phyloP scores from a whole-genome alignment of 495 filamentous ascomycete genomes.

The Xylaria telfairii region DNA sequence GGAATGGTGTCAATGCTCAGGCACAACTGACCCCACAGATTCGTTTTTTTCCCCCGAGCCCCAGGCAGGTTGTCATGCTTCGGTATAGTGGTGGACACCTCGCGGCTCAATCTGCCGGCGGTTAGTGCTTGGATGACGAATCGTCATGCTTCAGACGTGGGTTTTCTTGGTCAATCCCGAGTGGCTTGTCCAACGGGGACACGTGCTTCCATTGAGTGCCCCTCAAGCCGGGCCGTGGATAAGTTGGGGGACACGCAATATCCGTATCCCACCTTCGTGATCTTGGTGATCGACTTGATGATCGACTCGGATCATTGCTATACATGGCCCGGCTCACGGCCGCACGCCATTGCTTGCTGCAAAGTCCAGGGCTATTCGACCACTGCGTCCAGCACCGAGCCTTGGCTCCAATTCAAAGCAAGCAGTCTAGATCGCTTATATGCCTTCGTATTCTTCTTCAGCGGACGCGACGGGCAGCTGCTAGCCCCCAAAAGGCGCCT shows the following conservation, averaged over 20 bases:
- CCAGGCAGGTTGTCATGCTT: constrained; percentile 8
- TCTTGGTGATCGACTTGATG: too few relatives aligned
- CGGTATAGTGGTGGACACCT: constrained; percentile 12
- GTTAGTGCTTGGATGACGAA: constrained; percentile 34
- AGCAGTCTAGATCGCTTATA: constrained; percentile 25
- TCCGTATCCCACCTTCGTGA: background rate
- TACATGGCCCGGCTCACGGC: background rate
- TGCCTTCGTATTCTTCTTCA: constrained; percentile 9
- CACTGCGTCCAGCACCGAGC: background rate
- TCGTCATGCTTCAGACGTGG: constrained; percentile 15
- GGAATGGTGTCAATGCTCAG: constrained; percentile 14
- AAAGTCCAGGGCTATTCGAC: constrained; percentile 1
- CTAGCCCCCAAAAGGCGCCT: constrained; percentile 22
- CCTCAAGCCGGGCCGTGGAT: constrained; percentile 16
- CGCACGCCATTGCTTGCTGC: constrained; percentile 13
- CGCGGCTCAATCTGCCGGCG: constrained; percentile 31
- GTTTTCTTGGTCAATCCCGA: constrained; percentile 25
- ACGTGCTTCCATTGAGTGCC: constrained; percentile 5
- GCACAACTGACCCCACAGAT: constrained; percentile 9
- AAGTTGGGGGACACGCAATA: constrained; percentile 24
- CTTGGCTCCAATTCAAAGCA: background rate
- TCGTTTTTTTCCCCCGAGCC: background rate
- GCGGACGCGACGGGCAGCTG: constrained; percentile 16
- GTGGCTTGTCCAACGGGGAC: constrained; percentile 28
- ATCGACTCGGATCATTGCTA: constrained; percentile 5